Base-by-base conservation (phyloP, 1,139 yeast genomes). In the Magnusiomyces ingens region DNA sequence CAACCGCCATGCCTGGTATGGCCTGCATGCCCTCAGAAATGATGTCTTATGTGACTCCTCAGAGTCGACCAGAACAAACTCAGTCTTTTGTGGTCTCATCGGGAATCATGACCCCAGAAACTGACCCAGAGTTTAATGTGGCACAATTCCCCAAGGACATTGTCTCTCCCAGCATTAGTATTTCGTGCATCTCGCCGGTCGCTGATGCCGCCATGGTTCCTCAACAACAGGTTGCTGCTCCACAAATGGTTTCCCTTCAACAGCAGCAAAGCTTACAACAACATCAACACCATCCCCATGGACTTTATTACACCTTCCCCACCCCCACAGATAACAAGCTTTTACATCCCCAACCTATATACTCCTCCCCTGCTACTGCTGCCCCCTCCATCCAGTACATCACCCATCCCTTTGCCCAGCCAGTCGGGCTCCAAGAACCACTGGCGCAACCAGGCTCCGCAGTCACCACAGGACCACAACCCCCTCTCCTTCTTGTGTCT, bases 51-150 rank as follows among this genome's bases (percentile, higher is more conserved):
- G 48, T 48, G n/a, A 48, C 50, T 11, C 56, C 56, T 12, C 48
- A 47, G 36, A 44, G 38, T 44, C 32, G 32, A 26, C 32, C 32
- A 26, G 32, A 26, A 4, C 32, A 26, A 8, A 4, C 4, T 4
- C 32, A 26, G 8, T 8, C 4, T 26, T 26, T 26, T 26, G 32
- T 26, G 32, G 47, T 51, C 12, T 41, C 50, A 11, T 51, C 58
- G 11, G 50, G 56, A 47, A 51, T 56, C 3, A 55, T 58, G 46
- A 57, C 57, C 2, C 49, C 57, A n/a, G 55, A 55, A 19, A 48
- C 57, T 1, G 51, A 49, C 38, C 50, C 52, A 6, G 55, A 57
- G 29, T 55, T 50, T 22, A 50, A 50, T 26, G 32, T 26, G 4
- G 32, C 32, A 26, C 32, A 26, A 8, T 26, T 26, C 8, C 32